Conservation (phyloP, 2,329 filamentous ascomycete species). For the Hymenoscyphus scutula region DNA sequence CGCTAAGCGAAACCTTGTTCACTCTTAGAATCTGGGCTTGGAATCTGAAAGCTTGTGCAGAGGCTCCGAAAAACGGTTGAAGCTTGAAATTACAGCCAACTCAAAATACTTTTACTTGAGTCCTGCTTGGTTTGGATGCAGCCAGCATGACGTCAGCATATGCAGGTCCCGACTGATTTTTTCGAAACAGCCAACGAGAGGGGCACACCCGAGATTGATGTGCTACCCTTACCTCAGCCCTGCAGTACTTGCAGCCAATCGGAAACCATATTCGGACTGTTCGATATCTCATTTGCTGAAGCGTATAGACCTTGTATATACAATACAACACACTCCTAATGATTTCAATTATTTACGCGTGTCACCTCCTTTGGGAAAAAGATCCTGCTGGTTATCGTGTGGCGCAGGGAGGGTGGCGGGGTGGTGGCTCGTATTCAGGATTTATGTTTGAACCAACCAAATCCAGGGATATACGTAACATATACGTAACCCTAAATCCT, state of each 20-base stretch:
- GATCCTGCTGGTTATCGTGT: not conserved
- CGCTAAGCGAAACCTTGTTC: not conserved
- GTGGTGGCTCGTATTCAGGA: conserved; percentile 3
- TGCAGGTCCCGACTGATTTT: not conserved
- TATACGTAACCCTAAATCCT: not conserved
- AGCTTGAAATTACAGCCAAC: no score
- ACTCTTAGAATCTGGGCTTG: no score
- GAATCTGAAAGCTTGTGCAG: not conserved
- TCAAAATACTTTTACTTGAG: no score
- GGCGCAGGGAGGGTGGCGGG: not conserved
- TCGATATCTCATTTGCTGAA: not conserved
- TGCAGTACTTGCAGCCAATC: not conserved
- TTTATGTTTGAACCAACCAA: not conserved
- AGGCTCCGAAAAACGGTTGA: not conserved
- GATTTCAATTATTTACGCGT: not conserved
- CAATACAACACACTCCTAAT: no score
- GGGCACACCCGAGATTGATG: not conserved
- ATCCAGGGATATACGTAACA: not conserved
- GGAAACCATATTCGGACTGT: not conserved
- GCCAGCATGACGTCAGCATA: not conserved
- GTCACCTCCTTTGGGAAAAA: not conserved
- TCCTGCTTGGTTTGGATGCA: not conserved
- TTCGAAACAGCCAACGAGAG: not conserved
- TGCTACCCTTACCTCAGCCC: not conserved
- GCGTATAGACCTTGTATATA: not conserved